phyloP scores from a whole-genome alignment of 176 grass and related monocot species.

The Echinochloa phyllopogon region DNA sequence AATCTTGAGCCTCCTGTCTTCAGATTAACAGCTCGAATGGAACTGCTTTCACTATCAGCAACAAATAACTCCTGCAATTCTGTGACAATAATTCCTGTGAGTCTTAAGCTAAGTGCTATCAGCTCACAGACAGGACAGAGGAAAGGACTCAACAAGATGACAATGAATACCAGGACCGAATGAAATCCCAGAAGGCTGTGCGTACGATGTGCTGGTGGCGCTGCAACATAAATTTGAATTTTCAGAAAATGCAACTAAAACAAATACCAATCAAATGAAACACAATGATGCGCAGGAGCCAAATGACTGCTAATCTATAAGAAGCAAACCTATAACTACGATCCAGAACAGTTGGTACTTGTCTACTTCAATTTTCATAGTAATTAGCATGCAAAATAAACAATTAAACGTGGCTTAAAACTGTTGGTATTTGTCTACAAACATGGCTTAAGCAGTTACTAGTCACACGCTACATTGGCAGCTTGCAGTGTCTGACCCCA shows the following conservation, averaged over 20 bases:
- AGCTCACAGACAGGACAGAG: background rate
- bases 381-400: constrained; percentile 24
- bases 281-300: constrained; percentile 25
- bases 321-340: background rate
- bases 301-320: background rate
- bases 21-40: constrained; percentile 90
- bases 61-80: constrained; percentile 79
- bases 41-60: constrained; percentile 99
- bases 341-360: background rate
- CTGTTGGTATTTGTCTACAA: constrained; percentile 23
- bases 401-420: constrained; percentile 9
- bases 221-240: constrained; percentile 55
- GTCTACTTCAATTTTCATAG: constrained; percentile 21
- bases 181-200: constrained; percentile 95
- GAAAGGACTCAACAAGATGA: constrained; percentile 17
- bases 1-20: constrained; percentile 88
- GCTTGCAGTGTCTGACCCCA: background rate
- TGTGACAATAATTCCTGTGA: constrained; percentile 46
- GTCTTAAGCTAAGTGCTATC: constrained; percentile 31
- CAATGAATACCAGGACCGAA: constrained; percentile 64
- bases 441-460: background rate
- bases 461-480: background rate
- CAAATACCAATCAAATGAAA: constrained; percentile 22
- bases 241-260: constrained; percentile 28
- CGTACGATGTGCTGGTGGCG: constrained; percentile 73